These are phyloP conservation scores for Candida verbasci DNA, from an alignment of 805 yeast species.

Conservation along the genomic window DNA sequence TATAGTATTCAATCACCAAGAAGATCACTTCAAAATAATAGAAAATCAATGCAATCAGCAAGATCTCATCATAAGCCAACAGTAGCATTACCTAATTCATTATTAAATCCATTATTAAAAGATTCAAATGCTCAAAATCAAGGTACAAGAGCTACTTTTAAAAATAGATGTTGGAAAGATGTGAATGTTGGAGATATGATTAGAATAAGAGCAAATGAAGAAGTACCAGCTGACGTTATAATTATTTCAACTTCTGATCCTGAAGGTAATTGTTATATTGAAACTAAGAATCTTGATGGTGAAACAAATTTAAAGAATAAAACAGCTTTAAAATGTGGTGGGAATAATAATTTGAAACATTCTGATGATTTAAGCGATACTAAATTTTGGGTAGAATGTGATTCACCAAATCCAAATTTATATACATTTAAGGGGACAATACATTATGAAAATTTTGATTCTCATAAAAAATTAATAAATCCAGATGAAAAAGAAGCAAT, in stretches of 20 bases:
- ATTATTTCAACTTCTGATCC: conserved; percentile 61
- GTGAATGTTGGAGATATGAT: conserved; percentile 71
- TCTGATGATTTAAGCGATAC: conserved; percentile 56
- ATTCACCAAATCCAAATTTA: conserved; percentile 63
- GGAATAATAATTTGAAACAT: conserved; percentile 41
- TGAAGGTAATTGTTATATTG: conserved; percentile 70
- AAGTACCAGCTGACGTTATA: conserved; percentile 72
- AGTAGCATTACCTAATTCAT: conserved; percentile 13
- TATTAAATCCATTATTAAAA: conserved; percentile 17
- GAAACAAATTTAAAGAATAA: conserved; percentile 71
- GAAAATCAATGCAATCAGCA: conserved; percentile 9
- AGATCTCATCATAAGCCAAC: conserved; percentile 9
- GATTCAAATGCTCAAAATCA: conserved; percentile 6
- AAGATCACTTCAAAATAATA: conserved; percentile 1
- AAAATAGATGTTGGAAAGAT: conserved; percentile 61
- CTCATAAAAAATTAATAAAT: conserved; percentile 24
- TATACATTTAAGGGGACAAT: conserved; percentile 65
- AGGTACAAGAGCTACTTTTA: conserved; percentile 22
- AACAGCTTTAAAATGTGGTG: conserved; percentile 51
- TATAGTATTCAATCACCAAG: conserved; percentile 4
- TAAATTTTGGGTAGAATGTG: conserved; percentile 62
- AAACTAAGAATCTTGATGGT: conserved; percentile 81
- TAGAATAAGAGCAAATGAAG: conserved; percentile 68
- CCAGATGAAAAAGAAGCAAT: conserved; percentile 51
- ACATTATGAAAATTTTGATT: conserved; percentile 43